Conservation (phyloP, 2,329 filamentous ascomycete genomes). For the Sclerotinia sclerotiorum region DNA sequence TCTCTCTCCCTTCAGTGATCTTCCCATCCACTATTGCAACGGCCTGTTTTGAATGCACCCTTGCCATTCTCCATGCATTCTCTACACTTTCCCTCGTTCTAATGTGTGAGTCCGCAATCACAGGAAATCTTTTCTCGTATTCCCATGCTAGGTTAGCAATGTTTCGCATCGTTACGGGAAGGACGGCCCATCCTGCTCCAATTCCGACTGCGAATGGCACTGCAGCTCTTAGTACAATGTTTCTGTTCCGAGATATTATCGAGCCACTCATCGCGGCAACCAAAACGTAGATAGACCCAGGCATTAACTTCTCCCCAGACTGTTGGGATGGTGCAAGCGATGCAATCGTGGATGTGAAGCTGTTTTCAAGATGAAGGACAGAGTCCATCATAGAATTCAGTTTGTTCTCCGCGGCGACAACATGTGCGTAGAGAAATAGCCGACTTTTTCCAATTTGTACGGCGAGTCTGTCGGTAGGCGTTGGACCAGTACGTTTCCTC, state of each 20-base stretch:
- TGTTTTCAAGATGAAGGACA: slow-evolving; percentile 81
- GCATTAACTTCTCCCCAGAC: slow-evolving; percentile 84
- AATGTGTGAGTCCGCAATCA: slow-evolving; percentile 77
- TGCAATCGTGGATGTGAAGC: slow-evolving; percentile 85
- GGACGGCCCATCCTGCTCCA: slow-evolving; percentile 76
- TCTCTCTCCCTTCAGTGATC: slow-evolving; percentile 72
- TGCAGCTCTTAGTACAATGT: slow-evolving; percentile 74
- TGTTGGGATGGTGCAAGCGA: slow-evolving; percentile 83
- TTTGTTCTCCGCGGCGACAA: slow-evolving; percentile 72
- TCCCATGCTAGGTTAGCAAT: slow-evolving; percentile 83
- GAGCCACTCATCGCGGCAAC: slow-evolving; percentile 93
- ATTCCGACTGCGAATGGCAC: slow-evolving; percentile 79
- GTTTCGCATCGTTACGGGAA: slow-evolving; percentile 90
- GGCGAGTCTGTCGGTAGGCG: slow-evolving; percentile 87
- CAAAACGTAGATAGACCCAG: slow-evolving; percentile 86
- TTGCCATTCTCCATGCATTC: slow-evolving; percentile 70
- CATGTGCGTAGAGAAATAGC: slow-evolving; percentile 75
- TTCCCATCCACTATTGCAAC: slow-evolving; percentile 76
- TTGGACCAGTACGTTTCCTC: slow-evolving; percentile 52
- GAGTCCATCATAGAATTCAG: slow-evolving; percentile 80
- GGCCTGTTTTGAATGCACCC: slow-evolving; percentile 70
- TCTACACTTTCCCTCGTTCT: slow-evolving; percentile 66
- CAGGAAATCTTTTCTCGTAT: slow-evolving; percentile 88
- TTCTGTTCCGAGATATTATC: slow-evolving; percentile 86
- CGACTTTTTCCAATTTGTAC: slow-evolving; percentile 77